These are phyloP conservation scores for Phytophthora kernoviae DNA, from an alignment of 352 stramenopile genomes.

Conservation along the genomic window DNA sequence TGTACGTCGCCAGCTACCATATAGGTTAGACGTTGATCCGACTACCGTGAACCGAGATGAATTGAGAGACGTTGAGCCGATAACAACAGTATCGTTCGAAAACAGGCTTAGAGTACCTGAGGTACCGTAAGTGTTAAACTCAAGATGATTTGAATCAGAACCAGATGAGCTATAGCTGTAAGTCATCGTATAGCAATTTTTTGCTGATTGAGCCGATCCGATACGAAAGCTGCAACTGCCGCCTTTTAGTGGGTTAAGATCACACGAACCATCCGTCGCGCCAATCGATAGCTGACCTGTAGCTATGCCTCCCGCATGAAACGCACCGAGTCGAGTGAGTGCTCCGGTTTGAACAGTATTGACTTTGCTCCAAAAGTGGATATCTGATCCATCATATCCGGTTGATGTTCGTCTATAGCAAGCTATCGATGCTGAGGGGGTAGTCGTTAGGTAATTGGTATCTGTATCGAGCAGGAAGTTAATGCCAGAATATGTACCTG, in stretches of 20 bases:
- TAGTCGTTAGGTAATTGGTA: too few species aligned
- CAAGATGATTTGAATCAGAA: neutral
- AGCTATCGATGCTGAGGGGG: too few species aligned
- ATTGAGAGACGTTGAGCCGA: neutral
- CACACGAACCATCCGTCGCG: neutral
- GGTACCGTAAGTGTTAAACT: neutral
- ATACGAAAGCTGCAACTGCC: neutral
- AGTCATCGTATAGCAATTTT: neutral
- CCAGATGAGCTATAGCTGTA: neutral
- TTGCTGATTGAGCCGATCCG: neutral
- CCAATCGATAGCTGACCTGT: too few species aligned
- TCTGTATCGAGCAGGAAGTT: too few species aligned
- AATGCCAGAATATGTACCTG: too few species aligned
- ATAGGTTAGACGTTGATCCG: neutral
- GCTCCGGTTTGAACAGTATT: too few species aligned
- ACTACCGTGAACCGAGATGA: neutral
- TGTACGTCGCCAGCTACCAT: neutral
- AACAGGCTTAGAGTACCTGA: neutral
- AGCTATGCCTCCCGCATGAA: too few species aligned
- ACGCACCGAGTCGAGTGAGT: too few species aligned
- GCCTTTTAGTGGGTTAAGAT: neutral
- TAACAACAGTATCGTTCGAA: neutral
- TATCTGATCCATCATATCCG: too few species aligned
- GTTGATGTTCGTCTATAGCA: too few species aligned
- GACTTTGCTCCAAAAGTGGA: too few species aligned